Evolutionary conservation across 192 early-diverging fungal genomes (phyloP).

Genomic region (Physocladia obscura): DNA sequence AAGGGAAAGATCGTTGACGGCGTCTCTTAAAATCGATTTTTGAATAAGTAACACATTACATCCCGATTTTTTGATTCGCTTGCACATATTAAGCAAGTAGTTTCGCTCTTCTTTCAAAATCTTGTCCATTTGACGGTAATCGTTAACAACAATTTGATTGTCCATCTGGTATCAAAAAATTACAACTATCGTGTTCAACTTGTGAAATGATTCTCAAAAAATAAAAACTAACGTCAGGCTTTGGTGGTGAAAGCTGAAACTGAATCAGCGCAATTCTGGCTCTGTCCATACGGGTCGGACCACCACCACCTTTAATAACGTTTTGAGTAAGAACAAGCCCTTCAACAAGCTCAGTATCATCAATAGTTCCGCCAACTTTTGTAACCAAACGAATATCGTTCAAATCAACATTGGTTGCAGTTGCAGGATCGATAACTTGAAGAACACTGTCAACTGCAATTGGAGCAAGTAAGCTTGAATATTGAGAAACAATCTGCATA

Average conservation of each 20-base stretch:
- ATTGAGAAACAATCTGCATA: constrained; percentile 93
- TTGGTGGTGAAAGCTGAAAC: constrained; percentile 98
- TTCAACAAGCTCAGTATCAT: constrained; percentile 93
- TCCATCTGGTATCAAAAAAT: constrained; percentile 75
- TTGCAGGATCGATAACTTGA: constrained; percentile 84
- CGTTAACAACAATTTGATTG: constrained; percentile 98
- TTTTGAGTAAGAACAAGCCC: constrained; percentile 93
- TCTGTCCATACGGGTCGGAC: constrained; percentile 93
- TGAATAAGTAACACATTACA: constrained; percentile 98
- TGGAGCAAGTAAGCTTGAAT: constrained; percentile 88
- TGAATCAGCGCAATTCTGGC: constrained; percentile 98
- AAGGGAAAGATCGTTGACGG: constrained; percentile 97
- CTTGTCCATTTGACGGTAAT: constrained; percentile 99
- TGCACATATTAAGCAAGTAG: constrained; percentile 96
- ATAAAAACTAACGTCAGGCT: constrained; percentile 75
- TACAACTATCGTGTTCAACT: background rate
- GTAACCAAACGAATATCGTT: constrained; percentile 93
- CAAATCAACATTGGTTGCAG: constrained; percentile 86
- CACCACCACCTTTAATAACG: constrained; percentile 85
- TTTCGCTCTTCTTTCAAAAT: constrained; percentile 98
- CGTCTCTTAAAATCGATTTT: constrained; percentile 97
- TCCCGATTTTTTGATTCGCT: constrained; percentile 98
- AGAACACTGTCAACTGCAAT: constrained; percentile 96
- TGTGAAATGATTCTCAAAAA: constrained; percentile 96
- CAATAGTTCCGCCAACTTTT: constrained; percentile 97